These are phyloP conservation scores for Tetrapisispora fleetii DNA, from an alignment of 805 yeast species.

Conservation along the genomic window DNA sequence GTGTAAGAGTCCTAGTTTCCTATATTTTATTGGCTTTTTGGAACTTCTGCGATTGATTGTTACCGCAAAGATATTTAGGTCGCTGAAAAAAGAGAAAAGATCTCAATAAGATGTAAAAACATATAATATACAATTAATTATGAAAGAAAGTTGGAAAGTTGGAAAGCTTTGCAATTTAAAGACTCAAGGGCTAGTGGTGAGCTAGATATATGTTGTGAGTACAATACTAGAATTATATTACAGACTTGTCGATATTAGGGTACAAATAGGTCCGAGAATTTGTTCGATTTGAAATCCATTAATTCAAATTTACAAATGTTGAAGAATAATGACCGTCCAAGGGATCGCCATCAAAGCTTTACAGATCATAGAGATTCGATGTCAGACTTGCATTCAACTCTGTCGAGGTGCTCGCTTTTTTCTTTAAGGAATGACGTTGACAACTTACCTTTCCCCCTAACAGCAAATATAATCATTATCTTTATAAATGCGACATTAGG, in stretches of 20 bases:
- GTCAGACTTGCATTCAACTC: conserved; percentile 1
- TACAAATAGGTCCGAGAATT: no score
- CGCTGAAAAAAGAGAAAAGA: neutral
- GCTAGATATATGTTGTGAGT: no score
- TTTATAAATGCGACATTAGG: conserved; percentile 39
- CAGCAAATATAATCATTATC: conserved; percentile 11
- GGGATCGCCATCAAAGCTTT: neutral
- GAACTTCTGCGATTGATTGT: no score
- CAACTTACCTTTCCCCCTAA: conserved; percentile 19
- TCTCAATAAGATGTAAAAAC: neutral
- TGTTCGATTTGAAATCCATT: neutral
- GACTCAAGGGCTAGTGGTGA: no score
- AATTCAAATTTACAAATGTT: neutral
- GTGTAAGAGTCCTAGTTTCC: no score
- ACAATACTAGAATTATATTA: no score
- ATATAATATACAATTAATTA: no score
- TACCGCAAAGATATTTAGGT: neutral
- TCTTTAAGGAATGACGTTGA: conserved; percentile 24
- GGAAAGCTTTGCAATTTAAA: no score
- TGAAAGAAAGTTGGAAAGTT: no score
- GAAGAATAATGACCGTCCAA: neutral
- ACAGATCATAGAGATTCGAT: neutral
- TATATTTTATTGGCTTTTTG: no score
- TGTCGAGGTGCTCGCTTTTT: conserved; percentile 2
- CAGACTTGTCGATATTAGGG: no score